These are phyloP conservation scores for Smittium culicis DNA, from an alignment of 371 early-diverging fungal species.

Conservation along the genomic window DNA sequence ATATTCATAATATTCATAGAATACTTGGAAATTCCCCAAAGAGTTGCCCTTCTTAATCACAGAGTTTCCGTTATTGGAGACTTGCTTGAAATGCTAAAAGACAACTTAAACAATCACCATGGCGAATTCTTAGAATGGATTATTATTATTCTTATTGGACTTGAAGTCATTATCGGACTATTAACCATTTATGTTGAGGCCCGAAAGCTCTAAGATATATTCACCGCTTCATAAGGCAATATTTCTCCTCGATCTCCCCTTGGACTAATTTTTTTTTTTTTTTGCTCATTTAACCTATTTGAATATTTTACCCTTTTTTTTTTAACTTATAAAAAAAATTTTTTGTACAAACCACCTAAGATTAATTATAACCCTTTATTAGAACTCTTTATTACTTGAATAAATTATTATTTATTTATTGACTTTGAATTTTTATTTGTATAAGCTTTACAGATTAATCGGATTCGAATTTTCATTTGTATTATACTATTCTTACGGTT, in stretches of 20 bases:
- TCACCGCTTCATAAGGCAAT: not conserved
- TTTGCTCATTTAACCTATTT: no score
- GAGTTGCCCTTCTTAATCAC: slow-evolving; percentile 68
- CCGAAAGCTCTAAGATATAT: slow-evolving; percentile 18
- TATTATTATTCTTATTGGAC: slow-evolving; percentile 62
- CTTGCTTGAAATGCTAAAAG: slow-evolving; percentile 64
- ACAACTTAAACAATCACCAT: slow-evolving; percentile 40
- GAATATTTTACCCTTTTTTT: no score
- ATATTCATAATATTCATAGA: slow-evolving; percentile 35
- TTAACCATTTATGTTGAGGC: slow-evolving; percentile 64
- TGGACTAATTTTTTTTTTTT: no score
- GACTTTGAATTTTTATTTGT: no score
- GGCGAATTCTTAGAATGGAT: slow-evolving; percentile 74
- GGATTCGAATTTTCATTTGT: no score
- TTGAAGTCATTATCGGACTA: slow-evolving; percentile 65
- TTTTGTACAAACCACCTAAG: no score
- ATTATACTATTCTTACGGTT: no score
- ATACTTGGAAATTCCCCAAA: slow-evolving; percentile 69
- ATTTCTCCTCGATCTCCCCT: not conserved
- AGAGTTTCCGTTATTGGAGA: slow-evolving; percentile 64
- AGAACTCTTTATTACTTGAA: no score
- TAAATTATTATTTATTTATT: no score
- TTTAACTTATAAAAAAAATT: no score
- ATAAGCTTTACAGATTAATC: no score
- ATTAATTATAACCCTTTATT: no score